Conservation (phyloP, 2,329 filamentous ascomycete species). For the Coniochaeta sp. region DNA sequence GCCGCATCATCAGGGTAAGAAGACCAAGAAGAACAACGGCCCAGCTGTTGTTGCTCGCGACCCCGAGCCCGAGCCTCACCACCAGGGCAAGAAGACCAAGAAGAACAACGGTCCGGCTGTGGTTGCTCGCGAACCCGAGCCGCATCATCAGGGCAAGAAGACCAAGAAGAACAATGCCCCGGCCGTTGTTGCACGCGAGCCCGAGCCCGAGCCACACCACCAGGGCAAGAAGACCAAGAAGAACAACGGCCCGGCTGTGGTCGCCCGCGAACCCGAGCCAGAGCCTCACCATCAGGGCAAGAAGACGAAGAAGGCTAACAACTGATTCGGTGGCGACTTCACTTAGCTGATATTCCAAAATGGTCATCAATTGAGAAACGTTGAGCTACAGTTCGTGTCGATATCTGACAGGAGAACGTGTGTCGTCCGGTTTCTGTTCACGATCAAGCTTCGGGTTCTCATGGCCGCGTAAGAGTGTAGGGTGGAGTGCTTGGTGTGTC, state of each 20-base stretch:
- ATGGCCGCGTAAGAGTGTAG: background rate
- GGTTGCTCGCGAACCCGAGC: background rate
- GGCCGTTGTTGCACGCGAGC: slow-evolving; percentile 10
- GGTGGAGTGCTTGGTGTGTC: background rate
- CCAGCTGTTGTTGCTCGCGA: background rate
- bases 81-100: slow-evolving; percentile 26
- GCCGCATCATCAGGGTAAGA: slow-evolving; percentile 37
- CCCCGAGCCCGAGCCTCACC: slow-evolving; percentile 56
- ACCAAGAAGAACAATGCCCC: slow-evolving; percentile 6
- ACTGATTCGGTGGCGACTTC: background rate
- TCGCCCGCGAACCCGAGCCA: slow-evolving; percentile 39
- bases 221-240: slow-evolving; percentile 14
- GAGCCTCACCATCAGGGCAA: slow-evolving; percentile 51
- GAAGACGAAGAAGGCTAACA: slow-evolving; percentile 6
- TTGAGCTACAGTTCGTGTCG: background rate
- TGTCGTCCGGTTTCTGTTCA: too few species aligned
- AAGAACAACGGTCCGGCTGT: too few species aligned
- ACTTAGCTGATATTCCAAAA: too few species aligned
- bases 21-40: slow-evolving; percentile 7
- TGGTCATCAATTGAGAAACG: background rate
- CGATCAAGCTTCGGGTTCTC: too few species aligned
- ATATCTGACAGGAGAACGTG: background rate
- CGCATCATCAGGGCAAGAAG: slow-evolving; percentile 16
- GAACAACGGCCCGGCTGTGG: background rate
- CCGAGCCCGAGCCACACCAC: slow-evolving; percentile 5